Base-by-base conservation (phyloP, 2,329 filamentous ascomycete genomes). In the Colletotrichum agaves region DNA sequence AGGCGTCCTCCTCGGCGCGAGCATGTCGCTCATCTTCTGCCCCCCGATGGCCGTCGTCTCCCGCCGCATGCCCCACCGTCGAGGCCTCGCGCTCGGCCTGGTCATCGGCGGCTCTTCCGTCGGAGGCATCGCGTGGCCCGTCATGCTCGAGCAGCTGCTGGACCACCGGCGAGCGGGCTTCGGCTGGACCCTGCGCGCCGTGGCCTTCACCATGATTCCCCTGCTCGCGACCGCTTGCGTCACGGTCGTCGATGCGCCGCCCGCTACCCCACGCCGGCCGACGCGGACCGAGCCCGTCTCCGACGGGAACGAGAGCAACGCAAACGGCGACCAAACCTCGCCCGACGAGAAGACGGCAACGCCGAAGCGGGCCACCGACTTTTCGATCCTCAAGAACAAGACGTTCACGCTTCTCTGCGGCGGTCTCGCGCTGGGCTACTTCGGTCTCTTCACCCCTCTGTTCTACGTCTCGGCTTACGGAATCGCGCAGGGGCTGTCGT, bases 381-480 rank as follows among this genome's bases (percentile, higher is more conserved):
- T 61, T 53, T 49, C 64, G 4, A 61, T 74, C 17, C 43, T 74
- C 17, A 74, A 71, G 46, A 71, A 73, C 21, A 33, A 47, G 13
- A 41, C 63, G 5, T 67, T 64, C 17, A 41, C 55, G 2, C 46
- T 67, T 0, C 41, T 67, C 3, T 63, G 64, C 8, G 37, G 59
- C 12, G 64, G 60, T 1, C 53, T 67, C 5, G 59, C 55, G 5
- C 7, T 66, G 2, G 58, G 50, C 15, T 74, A 80, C 72, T 74
- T 79, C 12, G 74, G 72, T 57, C 81, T 84, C 70, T 84, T 87
- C 71, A 84, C 83, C 50, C 83, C 85, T 27, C 78, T 87, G 55
- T 86, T 87, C 74, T 87, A 84, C 75, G 78, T 87, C 41, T 84
- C 86, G 63, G 78, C 84, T 7, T 90, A 85, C 74, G 87, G 85